phyloP scores from a whole-genome alignment of 768 basidiomycete species.

The Panus rudis region DNA sequence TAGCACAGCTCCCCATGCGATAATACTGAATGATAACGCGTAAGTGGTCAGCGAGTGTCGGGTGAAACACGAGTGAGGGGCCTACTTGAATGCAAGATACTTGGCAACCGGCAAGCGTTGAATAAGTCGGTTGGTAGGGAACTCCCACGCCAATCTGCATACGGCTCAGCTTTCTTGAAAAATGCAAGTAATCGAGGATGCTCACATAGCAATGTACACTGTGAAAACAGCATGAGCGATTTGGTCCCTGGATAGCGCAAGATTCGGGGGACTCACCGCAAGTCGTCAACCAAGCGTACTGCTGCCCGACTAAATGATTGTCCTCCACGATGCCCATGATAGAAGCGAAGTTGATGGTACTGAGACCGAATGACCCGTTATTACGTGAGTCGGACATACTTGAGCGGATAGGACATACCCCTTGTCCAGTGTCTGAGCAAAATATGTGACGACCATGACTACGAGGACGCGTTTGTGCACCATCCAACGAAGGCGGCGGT shows the following conservation, averaged over 20 bases:
- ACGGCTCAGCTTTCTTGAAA: not conserved
- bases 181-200: slow-evolving; percentile 3
- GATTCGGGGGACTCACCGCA: slow-evolving; percentile 28
- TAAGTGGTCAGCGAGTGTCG: not conserved
- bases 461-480: slow-evolving; percentile 40
- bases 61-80: not conserved
- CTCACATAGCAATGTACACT: slow-evolving; percentile 5
- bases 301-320: slow-evolving; percentile 39
- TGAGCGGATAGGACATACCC: slow-evolving; percentile 24
- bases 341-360: slow-evolving; percentile 39
- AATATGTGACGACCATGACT: slow-evolving; percentile 43
- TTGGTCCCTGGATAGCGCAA: not conserved
- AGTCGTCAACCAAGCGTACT: slow-evolving; percentile 43
- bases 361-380: too few relatives aligned
- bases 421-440: slow-evolving; percentile 38
- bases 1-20: slow-evolving; percentile 39
- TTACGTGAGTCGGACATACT: too few relatives aligned
- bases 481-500: slow-evolving; percentile 37
- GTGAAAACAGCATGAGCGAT: not conserved
- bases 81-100: slow-evolving; percentile 38
- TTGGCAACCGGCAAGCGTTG: slow-evolving; percentile 45
- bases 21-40: slow-evolving; percentile 20
- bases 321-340: slow-evolving; percentile 42
- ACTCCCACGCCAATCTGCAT: slow-evolving; percentile 35
- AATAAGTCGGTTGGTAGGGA: slow-evolving; percentile 41